phyloP scores from a whole-genome alignment of 768 basidiomycete genomes.

The Rhizopogon roseolus region DNA sequence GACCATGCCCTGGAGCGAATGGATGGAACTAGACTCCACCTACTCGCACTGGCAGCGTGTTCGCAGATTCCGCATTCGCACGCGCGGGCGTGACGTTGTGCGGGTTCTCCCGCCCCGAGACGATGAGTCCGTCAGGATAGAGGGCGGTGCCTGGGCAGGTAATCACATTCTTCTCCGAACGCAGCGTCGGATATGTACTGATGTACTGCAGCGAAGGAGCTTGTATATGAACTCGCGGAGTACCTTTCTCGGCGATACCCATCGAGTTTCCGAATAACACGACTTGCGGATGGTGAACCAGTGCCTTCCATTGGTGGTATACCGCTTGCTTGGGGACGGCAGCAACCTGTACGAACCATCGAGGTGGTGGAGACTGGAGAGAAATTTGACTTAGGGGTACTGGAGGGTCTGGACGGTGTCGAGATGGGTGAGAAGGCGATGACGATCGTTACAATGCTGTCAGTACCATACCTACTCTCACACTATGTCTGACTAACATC shows the following conservation, averaged over 20 bases:
- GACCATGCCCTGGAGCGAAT: constrained; percentile 62
- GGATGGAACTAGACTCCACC: constrained; percentile 68
- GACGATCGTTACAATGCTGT: constrained; percentile 59
- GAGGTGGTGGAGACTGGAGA: constrained; percentile 44
- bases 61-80: constrained; percentile 48
- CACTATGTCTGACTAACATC: constrained; percentile 1
- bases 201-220: constrained; percentile 48
- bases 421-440: constrained; percentile 46
- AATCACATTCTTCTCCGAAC: constrained; percentile 1
- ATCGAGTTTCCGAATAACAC: constrained; percentile 44
- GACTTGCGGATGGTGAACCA: constrained; percentile 17
- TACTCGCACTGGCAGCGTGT: constrained; percentile 54
- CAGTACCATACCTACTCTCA: constrained; percentile 21
- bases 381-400: constrained; percentile 44
- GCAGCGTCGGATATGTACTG: neutral
- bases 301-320: constrained; percentile 17
- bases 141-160: constrained; percentile 28
- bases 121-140: constrained; percentile 30
- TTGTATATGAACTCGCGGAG: constrained; percentile 64
- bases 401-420: constrained; percentile 11
- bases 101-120: constrained; percentile 39
- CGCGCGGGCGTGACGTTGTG: constrained; percentile 44
- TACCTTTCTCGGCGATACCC: constrained; percentile 65
- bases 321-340: constrained; percentile 35
- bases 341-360: constrained; percentile 45